These are phyloP conservation scores for Ettlia oleoabundans DNA, from an alignment of 139 green algal genomes.

Conservation along the genomic window DNA sequence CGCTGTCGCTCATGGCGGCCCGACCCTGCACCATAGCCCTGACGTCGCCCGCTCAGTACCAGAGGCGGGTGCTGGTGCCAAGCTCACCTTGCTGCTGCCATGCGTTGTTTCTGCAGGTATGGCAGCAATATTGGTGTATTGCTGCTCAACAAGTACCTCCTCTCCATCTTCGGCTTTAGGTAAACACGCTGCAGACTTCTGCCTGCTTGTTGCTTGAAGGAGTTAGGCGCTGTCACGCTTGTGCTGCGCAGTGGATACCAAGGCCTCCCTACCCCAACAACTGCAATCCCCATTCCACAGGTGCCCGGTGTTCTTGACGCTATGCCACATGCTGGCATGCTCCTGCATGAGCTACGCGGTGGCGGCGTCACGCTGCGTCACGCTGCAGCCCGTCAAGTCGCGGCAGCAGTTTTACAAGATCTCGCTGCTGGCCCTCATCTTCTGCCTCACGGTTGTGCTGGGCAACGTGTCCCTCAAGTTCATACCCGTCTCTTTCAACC, in stretches of 20 bases:
- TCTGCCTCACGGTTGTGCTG: slow-evolving; percentile 89
- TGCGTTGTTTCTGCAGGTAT: slow-evolving; percentile 72
- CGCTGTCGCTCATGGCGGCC: too few species aligned
- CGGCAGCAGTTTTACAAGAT: slow-evolving; percentile 82
- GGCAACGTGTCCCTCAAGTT: slow-evolving; percentile 90
- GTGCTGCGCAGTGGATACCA: too few species aligned
- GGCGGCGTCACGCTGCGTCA: slow-evolving; percentile 57
- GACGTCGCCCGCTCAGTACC: background rate
- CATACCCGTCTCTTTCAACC: slow-evolving; percentile 94
- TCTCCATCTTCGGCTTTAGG: slow-evolving; percentile 81
- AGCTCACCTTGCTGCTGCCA: background rate
- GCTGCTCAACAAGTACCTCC: slow-evolving; percentile 95
- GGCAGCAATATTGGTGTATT: slow-evolving; percentile 91
- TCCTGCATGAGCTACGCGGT: slow-evolving; percentile 63
- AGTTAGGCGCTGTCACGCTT: too few species aligned
- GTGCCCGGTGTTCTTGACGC: slow-evolving; percentile 90
- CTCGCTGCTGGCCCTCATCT: slow-evolving; percentile 78
- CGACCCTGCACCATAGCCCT: too few species aligned
- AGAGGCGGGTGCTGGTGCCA: background rate
- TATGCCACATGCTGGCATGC: slow-evolving; percentile 94
- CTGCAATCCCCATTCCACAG: slow-evolving; percentile 10
- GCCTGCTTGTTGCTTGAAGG: too few species aligned
- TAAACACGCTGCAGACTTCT: slow-evolving; percentile 11
- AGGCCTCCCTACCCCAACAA: too few species aligned
- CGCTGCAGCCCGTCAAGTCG: slow-evolving; percentile 69